These are phyloP conservation scores for Emiliania huxleyi DNA, from an alignment of 78 protist species.

Conservation along the genomic window DNA sequence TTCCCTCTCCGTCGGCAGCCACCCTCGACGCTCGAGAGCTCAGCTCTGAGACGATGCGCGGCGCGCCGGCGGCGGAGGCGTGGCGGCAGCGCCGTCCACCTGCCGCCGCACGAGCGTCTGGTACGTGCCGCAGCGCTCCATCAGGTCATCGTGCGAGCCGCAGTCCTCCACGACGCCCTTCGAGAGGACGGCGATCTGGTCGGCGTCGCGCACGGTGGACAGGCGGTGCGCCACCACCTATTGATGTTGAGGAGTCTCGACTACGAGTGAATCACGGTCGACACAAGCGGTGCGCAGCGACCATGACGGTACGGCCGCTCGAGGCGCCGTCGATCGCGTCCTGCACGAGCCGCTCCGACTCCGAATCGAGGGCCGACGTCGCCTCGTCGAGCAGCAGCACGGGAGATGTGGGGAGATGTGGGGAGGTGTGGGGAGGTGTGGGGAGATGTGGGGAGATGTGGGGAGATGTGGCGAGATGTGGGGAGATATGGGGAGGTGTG, in stretches of 20 bases:
- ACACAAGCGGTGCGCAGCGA: conserved; percentile 41
- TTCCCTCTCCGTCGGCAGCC: too few species aligned
- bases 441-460: too few species aligned
- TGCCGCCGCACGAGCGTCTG: neutral
- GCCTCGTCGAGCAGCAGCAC: too few species aligned
- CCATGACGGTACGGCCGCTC: neutral
- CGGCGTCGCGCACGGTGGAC: neutral
- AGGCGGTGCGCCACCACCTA: neutral
- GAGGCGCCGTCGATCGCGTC: neutral
- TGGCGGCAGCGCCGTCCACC: neutral
- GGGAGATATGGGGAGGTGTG: too few species aligned
- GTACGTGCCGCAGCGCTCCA: neutral
- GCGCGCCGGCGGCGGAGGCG: too few species aligned
- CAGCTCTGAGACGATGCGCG: neutral
- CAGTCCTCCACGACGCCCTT: neutral
- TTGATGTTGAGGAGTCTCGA: too few species aligned
- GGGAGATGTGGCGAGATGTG: too few species aligned
- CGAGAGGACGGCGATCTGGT: neutral
- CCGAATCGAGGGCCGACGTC: too few species aligned
- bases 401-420: too few species aligned
- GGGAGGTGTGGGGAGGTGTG: too few species aligned
- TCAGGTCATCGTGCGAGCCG: neutral
- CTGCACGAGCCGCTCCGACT: neutral
- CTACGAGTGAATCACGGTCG: too few species aligned
- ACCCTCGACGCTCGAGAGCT: too few species aligned